Base-by-base conservation (phyloP, 2,329 filamentous ascomycete genomes). In the Neopestalotiopsis sp. region DNA sequence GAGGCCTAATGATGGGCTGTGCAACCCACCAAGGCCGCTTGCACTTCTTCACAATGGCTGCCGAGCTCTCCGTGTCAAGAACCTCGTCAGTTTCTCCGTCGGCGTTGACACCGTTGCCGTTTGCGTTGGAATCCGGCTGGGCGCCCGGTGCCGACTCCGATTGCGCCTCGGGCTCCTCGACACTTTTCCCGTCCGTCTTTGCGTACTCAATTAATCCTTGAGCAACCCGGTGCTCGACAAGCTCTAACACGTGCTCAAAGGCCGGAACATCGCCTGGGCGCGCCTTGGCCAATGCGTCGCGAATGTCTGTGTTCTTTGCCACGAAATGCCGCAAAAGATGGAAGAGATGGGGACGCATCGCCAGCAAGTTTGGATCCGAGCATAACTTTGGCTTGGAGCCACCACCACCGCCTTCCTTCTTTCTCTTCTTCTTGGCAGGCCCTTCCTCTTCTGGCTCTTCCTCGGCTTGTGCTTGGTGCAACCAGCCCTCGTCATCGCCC, bases 271-370 rank as follows among this genome's bases (percentile, higher is more conserved):
- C 92, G 45, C 92, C 92, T 13, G 89, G 85, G 24, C 87, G 83
- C 17, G 86, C 88, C 70, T 85, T 85, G 0, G 94, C 95, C 2
- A 99, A 86, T n/a, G 91, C 89, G 77, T 98, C 94, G 40, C 96
- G 89, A 40, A 98, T 90, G 73, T 96, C 88, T 30, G 93, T 95
- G 80, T 98, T 93, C 71, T 86, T 88, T 2, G 90, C 85, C 42
- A 99, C 90, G 30, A 98, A 88, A 40, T 95, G 91, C 17, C 95
- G 89, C 28, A 98, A 87, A 32, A 99, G 88, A 78, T 97, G 93
- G 84, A 99, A 99, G 58, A 98, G 88, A 80, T 99, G 96, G 0
- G 94, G 90, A 80, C 98, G 95, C 86, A 98, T 93, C 42, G 90
- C 90, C 12, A 88, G 85, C 62, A 97, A 84, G 78, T 96, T 98